phyloP scores from a whole-genome alignment of 1,284 basidiomycete genomes.

The Naganishia liquefaciens region DNA sequence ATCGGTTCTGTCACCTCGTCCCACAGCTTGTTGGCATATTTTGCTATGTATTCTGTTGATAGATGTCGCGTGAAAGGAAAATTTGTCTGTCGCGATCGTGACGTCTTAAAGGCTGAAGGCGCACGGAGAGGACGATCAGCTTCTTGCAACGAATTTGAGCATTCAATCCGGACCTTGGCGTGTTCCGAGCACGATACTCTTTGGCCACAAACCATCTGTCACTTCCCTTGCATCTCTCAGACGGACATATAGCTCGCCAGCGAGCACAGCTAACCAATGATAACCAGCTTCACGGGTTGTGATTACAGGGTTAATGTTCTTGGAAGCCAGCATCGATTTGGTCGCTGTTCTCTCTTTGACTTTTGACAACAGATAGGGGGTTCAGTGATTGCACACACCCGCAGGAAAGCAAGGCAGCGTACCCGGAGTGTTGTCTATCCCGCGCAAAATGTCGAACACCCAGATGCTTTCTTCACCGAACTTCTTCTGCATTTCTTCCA shows the following conservation, averaged over 20 bases:
- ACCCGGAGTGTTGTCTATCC: conserved; percentile 90
- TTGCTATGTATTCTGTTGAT: conserved; percentile 73
- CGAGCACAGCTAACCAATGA: conserved; percentile 87
- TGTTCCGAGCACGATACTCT: conserved; percentile 76
- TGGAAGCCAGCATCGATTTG: conserved; percentile 92
- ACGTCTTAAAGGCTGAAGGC: conserved; percentile 64
- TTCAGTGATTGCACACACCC: background rate
- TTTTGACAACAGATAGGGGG: conserved; percentile 44
- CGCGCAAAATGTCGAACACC: conserved; percentile 81
- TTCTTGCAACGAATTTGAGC: conserved; percentile 21
- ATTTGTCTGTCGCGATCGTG: conserved; percentile 73
- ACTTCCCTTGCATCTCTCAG: conserved; percentile 76
- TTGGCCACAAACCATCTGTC: conserved; percentile 83
- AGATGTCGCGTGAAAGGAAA: conserved; percentile 77
- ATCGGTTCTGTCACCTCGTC: conserved; percentile 71
- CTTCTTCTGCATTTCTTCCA: conserved; percentile 58
- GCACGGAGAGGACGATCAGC: conserved; percentile 1
- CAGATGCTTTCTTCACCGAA: conserved; percentile 67
- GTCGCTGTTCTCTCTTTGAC: conserved; percentile 81
- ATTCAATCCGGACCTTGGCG: conserved; percentile 61
- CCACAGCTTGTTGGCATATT: conserved; percentile 81
- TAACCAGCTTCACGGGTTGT: conserved; percentile 70
- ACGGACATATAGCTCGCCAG: conserved; percentile 82
- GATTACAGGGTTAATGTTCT: conserved; percentile 80
- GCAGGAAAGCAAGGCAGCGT: conserved; percentile 35